Base-by-base conservation (phyloP, 495 filamentous ascomycete species). In the Pyronema domesticum region DNA sequence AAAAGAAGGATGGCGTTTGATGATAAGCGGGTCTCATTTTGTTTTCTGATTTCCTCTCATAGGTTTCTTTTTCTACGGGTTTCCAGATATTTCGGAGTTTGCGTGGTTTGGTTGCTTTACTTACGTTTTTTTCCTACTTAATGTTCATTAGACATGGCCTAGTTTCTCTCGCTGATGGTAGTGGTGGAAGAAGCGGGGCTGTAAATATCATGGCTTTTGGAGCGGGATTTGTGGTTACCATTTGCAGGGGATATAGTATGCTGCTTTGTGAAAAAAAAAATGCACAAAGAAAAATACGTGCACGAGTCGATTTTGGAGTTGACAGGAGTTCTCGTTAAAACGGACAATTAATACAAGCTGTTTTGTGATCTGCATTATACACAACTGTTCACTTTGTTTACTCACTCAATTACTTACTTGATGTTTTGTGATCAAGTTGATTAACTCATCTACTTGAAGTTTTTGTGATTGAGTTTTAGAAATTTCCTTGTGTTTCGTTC, bases 31-130 rank as follows among this genome's bases (percentile, higher is more conserved):
- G 46, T 11, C 48, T 18, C 13, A 40, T 46, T 39, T 43, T 17
- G 0, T 42, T 46, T 10, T 44, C 49, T 5, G 42, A 54, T 18
- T 50, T 30, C 9, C 51, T 44, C 40, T 44, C n/a, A 18, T 14
- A 14, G 40, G 40, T 44, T 14, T 44, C 17, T 40, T 37, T 36
- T 37, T 37, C n/a, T 52, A 52, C n/a, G 17, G 17, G 30, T 49
- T 19, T 18, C 13, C 46, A 18, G 46, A 49, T 35, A 13, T 35
- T n/a, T n/a, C 10, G 37, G 37, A 52, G 49, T 52, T 44, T 36
- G 57, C 57, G 23, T 55, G 58, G 19, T 49, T 23, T 36, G 11
- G 11, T 36, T 35, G 30, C 39, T 42, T 42, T 42, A 13, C 47
- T 15, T 50, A 9, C 13, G 30, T 36, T 35, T 50, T 36, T 42